Evolutionary conservation across 345 rosid species (phyloP).

Genomic region (Corymbia maculata): DNA sequence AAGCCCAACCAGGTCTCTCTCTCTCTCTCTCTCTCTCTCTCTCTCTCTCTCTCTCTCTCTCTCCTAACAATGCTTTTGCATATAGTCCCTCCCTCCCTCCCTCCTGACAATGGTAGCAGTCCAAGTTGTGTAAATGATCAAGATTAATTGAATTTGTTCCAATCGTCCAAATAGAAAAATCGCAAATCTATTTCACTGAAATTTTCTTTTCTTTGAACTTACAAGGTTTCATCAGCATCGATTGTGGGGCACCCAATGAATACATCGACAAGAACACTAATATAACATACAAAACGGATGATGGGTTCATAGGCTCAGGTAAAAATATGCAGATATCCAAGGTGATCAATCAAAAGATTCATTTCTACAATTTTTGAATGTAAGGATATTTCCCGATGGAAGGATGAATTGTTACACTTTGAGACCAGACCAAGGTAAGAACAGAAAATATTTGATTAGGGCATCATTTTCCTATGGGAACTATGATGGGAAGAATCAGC

Average conservation of each 20-base stretch:
- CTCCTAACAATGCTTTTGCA: neutral
- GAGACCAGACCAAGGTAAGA: neutral
- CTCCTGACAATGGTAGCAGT: too few relatives aligned
- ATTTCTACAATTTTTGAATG: too few relatives aligned
- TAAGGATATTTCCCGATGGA: neutral
- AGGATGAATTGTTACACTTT: constrained; percentile 16
- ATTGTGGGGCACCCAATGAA: constrained; percentile 3
- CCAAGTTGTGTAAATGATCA: neutral
- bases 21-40: neutral
- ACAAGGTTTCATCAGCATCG: constrained; percentile 12
- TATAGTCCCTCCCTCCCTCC: too few relatives aligned
- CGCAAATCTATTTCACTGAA: too few relatives aligned
- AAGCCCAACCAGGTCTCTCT: neutral
- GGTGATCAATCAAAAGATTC: neutral
- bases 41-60: too few relatives aligned
- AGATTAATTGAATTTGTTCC: neutral
- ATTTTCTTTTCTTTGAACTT: too few relatives aligned
- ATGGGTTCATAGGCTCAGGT: neutral
- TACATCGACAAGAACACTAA: neutral
- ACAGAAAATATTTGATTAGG: constrained; percentile 31
- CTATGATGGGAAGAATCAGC: constrained; percentile 17
- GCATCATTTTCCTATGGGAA: constrained; percentile 39
- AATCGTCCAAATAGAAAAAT: neutral
- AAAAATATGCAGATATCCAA: neutral
- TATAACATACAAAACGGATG: constrained; percentile 6